A percentile compares a stretch with the other conserved stretches of the same genome.
Evolutionary conservation across 768 basidiomycete species (phyloP).

Genomic region (Leccinum imitatum): DNA sequence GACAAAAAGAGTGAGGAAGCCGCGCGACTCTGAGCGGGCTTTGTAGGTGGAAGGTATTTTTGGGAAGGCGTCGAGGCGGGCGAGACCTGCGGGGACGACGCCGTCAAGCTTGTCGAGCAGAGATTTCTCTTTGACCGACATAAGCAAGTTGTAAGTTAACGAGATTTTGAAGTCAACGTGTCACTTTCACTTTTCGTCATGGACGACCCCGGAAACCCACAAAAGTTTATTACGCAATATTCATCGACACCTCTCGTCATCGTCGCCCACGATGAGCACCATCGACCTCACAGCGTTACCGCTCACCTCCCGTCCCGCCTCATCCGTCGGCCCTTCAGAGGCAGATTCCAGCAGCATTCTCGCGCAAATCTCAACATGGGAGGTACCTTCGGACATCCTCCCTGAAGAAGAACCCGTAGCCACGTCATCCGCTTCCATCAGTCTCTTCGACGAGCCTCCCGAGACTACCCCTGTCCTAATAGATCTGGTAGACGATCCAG

Average conservation of each 20-base stretch:
- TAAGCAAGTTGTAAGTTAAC: not conserved
- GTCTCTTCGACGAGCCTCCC: slow-evolving; percentile 3
- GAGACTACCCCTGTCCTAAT: not conserved
- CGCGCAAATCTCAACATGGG: slow-evolving; percentile 24
- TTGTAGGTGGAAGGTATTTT: slow-evolving; percentile 84
- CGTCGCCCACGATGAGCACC: slow-evolving; percentile 24
- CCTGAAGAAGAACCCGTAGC: not conserved
- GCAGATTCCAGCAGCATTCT: not conserved
- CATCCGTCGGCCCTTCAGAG: not conserved
- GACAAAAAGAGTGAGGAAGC: slow-evolving; percentile 77
- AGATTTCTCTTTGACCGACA: slow-evolving; percentile 21
- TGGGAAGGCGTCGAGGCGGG: slow-evolving; percentile 83
- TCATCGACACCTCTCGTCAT: slow-evolving; percentile 1
- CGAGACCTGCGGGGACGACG: slow-evolving; percentile 51
- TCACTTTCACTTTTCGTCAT: slow-evolving; percentile 1
- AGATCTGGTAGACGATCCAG: not conserved
- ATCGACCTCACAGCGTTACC: slow-evolving; percentile 12
- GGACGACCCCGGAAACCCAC: slow-evolving; percentile 16
- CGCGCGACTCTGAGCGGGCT: slow-evolving; percentile 72
- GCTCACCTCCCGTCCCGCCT: not conserved
- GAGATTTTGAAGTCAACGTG: slow-evolving; percentile 12
- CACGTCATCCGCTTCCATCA: not conserved
- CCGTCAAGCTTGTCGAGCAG: slow-evolving; percentile 65
- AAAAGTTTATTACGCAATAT: slow-evolving; percentile 22
- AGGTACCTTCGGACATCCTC: slow-evolving; percentile 15